Evolutionary conservation across 352 stramenopile species (phyloP).

Genomic region (Phytophthora pinifolia): DNA sequence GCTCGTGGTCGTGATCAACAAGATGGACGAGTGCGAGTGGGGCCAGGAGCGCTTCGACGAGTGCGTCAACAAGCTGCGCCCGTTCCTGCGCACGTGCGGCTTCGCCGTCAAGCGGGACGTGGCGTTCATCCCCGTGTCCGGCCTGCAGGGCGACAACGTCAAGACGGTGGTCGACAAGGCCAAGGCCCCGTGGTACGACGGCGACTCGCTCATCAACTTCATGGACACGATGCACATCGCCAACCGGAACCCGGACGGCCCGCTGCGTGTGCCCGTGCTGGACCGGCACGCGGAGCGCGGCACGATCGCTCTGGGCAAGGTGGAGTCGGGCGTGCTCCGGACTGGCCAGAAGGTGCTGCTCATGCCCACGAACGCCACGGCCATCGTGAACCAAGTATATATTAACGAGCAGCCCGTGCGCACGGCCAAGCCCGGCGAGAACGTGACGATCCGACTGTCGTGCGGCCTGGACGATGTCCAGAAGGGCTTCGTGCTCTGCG

Average conservation of each 20-base stretch:
- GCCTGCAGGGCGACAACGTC: slow-evolving; percentile 95
- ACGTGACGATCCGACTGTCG: slow-evolving; percentile 96
- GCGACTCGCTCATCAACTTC: slow-evolving; percentile 92
- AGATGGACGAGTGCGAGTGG: slow-evolving; percentile 99
- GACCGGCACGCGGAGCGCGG: slow-evolving; percentile 97
- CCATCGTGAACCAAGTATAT: slow-evolving; percentile 78
- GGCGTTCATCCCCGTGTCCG: slow-evolving; percentile 97
- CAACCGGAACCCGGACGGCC: slow-evolving; percentile 88
- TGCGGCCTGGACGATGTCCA: slow-evolving; percentile 83
- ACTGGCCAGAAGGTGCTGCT: slow-evolving; percentile 94
- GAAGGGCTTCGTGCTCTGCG: slow-evolving; percentile 95
- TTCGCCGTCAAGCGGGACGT: slow-evolving; percentile 99
- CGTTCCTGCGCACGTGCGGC: slow-evolving; percentile 93
- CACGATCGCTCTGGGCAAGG: slow-evolving; percentile 97
- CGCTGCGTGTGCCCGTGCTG: slow-evolving; percentile 96
- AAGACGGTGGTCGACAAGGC: slow-evolving; percentile 84
- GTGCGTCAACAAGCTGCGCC: slow-evolving; percentile 95
- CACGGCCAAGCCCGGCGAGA: slow-evolving; percentile 96
- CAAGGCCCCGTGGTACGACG: slow-evolving; percentile 93
- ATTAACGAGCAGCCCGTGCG: slow-evolving; percentile 94
- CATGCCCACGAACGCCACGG: slow-evolving; percentile 90
- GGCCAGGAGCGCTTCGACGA: slow-evolving; percentile 89
- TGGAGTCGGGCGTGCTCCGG: slow-evolving; percentile 94
- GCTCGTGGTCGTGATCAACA: slow-evolving; percentile 99
- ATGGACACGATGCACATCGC: slow-evolving; percentile 93